These are phyloP conservation scores for Phytophthora sansomeana DNA, from an alignment of 352 stramenopile species.

Conservation along the genomic window DNA sequence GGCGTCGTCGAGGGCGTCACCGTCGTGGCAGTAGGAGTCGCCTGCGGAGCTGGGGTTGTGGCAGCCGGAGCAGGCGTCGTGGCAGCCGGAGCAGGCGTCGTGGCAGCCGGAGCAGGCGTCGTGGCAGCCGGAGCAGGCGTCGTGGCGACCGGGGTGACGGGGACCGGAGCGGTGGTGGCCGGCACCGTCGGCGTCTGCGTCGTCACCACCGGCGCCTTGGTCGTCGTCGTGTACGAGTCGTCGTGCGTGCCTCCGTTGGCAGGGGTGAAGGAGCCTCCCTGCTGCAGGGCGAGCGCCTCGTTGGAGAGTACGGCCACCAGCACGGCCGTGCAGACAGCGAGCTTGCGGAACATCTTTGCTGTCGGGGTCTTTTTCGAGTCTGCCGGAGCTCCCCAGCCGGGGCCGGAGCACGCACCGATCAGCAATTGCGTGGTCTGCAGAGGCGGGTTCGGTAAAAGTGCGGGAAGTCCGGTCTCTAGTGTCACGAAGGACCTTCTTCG, in stretches of 20 bases:
- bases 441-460: conserved; percentile 38
- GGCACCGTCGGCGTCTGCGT: conserved; percentile 13
- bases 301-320: conserved; percentile 52
- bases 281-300: conserved; percentile 33
- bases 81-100: not conserved
- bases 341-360: conserved; percentile 51
- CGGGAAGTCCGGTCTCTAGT: conserved; percentile 22
- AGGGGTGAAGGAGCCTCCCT: conserved; percentile 25
- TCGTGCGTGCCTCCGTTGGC: conserved; percentile 17
- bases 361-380: conserved; percentile 50
- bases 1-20: not conserved
- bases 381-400: conserved; percentile 15
- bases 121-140: conserved; percentile 4
- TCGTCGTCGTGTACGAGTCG: conserved; percentile 33
- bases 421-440: conserved; percentile 26
- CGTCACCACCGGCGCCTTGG: conserved; percentile 26
- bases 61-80: conserved; percentile 2
- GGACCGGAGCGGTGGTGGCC: not conserved
- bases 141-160: not conserved
- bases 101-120: not conserved
- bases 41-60: conserved; percentile 8
- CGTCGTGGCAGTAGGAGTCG: conserved; percentile 11
- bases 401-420: conserved; percentile 9
- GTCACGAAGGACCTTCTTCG: conserved; percentile 7
- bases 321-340: conserved; percentile 50